Percentiles rank a stretch among this genome's conserved stretches.
These are phyloP conservation scores for Leishmania amazonensis DNA, from an alignment of 208 protist species.

Conservation along the genomic window DNA sequence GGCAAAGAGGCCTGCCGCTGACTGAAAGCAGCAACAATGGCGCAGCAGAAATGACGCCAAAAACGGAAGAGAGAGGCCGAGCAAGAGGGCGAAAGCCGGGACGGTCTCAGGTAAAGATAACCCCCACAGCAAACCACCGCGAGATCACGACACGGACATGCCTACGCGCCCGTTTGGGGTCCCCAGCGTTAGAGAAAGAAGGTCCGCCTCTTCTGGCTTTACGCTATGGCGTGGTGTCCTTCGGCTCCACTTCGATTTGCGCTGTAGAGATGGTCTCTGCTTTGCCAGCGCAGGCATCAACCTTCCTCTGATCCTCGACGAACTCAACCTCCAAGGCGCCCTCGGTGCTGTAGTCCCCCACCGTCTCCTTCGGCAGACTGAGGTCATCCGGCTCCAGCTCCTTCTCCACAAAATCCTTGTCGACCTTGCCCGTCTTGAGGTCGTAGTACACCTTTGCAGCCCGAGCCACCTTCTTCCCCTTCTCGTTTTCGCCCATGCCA, in stretches of 20 bases:
- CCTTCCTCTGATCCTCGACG: slow-evolving; percentile 50
- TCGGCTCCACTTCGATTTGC: slow-evolving; percentile 55
- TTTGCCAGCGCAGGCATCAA: slow-evolving; percentile 1
- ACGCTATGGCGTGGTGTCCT: neutral
- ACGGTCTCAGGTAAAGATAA: neutral
- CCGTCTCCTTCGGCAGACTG: slow-evolving; percentile 77
- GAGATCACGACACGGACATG: neutral
- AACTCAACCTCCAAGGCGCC: slow-evolving; percentile 87
- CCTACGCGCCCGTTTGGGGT: neutral
- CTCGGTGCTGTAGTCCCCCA: slow-evolving; percentile 74
- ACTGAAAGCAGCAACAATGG: neutral
- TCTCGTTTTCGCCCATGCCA: slow-evolving; percentile 89
- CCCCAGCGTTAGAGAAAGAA: neutral
- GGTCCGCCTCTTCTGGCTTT: neutral
- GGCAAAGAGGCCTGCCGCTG: neutral
- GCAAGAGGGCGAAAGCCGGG: neutral
- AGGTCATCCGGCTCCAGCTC: slow-evolving; percentile 89
- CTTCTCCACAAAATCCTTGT: slow-evolving; percentile 89
- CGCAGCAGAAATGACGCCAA: neutral
- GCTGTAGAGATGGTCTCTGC: slow-evolving; percentile 38
- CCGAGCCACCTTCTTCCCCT: slow-evolving; percentile 88
- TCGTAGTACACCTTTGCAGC: slow-evolving; percentile 80
- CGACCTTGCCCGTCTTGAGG: slow-evolving; percentile 75
- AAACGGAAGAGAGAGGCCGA: neutral
- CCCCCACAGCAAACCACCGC: neutral